These are phyloP conservation scores for Ceriops tagal DNA, from an alignment of 345 rosid species.

Conservation along the genomic window DNA sequence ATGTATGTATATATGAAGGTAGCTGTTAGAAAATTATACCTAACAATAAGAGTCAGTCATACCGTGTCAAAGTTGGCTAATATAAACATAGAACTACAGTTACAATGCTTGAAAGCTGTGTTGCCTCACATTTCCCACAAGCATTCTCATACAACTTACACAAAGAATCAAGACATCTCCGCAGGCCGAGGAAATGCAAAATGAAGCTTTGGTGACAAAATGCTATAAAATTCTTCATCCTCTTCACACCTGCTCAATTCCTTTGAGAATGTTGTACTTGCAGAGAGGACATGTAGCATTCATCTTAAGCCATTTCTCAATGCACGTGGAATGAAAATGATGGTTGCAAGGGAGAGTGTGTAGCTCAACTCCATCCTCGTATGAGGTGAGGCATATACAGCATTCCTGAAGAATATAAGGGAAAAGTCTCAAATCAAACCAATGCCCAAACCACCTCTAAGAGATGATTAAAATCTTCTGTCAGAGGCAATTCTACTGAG, in stretches of 20 bases:
- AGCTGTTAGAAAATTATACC: too few species aligned
- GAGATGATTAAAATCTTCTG: not conserved
- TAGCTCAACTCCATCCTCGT: slow-evolving; percentile 82
- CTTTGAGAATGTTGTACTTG: slow-evolving; percentile 90
- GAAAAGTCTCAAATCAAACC: not conserved
- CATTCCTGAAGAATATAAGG: slow-evolving; percentile 54
- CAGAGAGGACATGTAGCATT: slow-evolving; percentile 98
- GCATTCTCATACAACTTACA: slow-evolving; percentile 7
- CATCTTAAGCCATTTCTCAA: slow-evolving; percentile 97
- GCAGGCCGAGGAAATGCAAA: not conserved
- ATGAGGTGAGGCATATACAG: slow-evolving; percentile 79
- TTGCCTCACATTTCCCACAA: not conserved
- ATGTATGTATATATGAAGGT: too few species aligned
- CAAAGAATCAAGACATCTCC: slow-evolving; percentile 1
- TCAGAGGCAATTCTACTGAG: too few species aligned
- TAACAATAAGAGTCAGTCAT: too few species aligned
- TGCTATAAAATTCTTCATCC: slow-evolving; percentile 5
- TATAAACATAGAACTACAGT: too few species aligned
- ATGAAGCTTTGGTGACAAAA: not conserved
- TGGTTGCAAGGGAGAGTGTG: slow-evolving; percentile 90
- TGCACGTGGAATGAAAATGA: slow-evolving; percentile 81
- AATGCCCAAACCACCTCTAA: not conserved
- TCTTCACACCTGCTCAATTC: slow-evolving; percentile 58
- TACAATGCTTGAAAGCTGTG: too few species aligned
- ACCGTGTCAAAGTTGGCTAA: too few species aligned